Conservation (phyloP, 2,329 filamentous ascomycete species). For the Claviceps sp. region DNA sequence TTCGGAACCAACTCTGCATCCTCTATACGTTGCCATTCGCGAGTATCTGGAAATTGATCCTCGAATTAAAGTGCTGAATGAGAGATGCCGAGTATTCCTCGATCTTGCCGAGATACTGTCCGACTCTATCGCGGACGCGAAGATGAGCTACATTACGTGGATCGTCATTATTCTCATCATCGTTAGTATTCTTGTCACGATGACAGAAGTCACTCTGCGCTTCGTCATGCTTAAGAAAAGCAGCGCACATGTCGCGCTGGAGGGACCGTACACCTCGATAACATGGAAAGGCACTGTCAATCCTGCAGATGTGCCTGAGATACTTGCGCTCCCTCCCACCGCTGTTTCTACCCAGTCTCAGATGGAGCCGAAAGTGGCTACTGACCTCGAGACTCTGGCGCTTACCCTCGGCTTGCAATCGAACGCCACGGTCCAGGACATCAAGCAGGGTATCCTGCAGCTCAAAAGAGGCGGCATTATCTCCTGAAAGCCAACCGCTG, state of each 20-base stretch:
- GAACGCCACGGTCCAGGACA: slow-evolving; percentile 23
- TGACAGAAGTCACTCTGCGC: slow-evolving; percentile 73
- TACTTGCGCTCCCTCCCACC: slow-evolving; percentile 9
- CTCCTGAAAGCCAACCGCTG: background rate
- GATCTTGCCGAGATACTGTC: slow-evolving; percentile 91
- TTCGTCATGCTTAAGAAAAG: slow-evolving; percentile 54
- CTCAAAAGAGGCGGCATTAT: slow-evolving; percentile 13
- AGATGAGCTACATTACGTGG: slow-evolving; percentile 95
- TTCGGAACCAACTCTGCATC: slow-evolving; percentile 85
- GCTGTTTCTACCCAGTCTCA: background rate
- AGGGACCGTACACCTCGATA: slow-evolving; percentile 6
- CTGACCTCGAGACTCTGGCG: slow-evolving; percentile 23
- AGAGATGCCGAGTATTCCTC: slow-evolving; percentile 89
- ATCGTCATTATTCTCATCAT: slow-evolving; percentile 93
- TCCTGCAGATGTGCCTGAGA: slow-evolving; percentile 7
- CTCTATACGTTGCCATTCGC: slow-evolving; percentile 84
- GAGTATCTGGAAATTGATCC: slow-evolving; percentile 97
- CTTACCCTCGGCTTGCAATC: slow-evolving; percentile 19
- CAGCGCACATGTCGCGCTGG: slow-evolving; percentile 8
- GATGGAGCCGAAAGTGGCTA: slow-evolving; percentile 9
- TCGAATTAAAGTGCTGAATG: slow-evolving; percentile 91
- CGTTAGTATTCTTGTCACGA: slow-evolving; percentile 81
- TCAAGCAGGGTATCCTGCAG: slow-evolving; percentile 19
- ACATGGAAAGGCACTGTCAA: slow-evolving; percentile 7
- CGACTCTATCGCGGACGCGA: slow-evolving; percentile 82